phyloP scores from a whole-genome alignment of 805 yeast species.

The Clavispora asparagi region DNA sequence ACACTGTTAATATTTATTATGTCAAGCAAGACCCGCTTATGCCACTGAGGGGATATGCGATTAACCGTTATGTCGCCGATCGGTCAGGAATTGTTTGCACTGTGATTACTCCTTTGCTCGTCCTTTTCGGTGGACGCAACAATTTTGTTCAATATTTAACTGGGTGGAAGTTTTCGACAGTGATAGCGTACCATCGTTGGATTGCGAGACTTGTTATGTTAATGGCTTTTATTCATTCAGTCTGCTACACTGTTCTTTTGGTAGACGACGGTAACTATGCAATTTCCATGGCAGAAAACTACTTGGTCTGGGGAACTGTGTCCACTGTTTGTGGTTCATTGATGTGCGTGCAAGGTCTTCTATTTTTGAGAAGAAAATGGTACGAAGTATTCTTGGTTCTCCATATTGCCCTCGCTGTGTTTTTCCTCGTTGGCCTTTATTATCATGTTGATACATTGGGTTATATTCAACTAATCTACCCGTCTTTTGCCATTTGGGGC shows the following conservation, averaged over 20 bases:
- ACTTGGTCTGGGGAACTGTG: constrained; percentile 12
- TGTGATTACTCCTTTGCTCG: constrained; percentile 10
- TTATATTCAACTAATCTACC: constrained; percentile 34
- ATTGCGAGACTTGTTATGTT: constrained; percentile 11
- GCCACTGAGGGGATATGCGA: neutral
- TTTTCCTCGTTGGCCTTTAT: constrained; percentile 20
- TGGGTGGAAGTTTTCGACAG: constrained; percentile 12
- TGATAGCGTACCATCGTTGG: constrained; percentile 14
- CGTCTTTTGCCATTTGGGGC: constrained; percentile 60
- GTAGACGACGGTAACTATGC: constrained; percentile 1
- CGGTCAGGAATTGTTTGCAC: constrained; percentile 11
- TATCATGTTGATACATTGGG: constrained; percentile 10
- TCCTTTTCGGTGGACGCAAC: constrained; percentile 15
- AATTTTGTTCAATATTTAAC: constrained; percentile 14
- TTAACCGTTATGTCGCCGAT: constrained; percentile 12
- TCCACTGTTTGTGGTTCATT: constrained; percentile 7
- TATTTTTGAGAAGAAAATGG: constrained; percentile 17
- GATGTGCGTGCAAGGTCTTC: constrained; percentile 13
- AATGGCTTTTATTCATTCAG: constrained; percentile 11
- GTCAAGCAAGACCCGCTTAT: constrained; percentile 8
- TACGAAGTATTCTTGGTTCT: constrained; percentile 20
- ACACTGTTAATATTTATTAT: constrained; percentile 6
- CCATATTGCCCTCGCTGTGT: constrained; percentile 19
- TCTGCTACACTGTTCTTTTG: constrained; percentile 5
- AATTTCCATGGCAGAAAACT: constrained; percentile 3